phyloP scores from a whole-genome alignment of 1,284 basidiomycete genomes.

The Exsudoporus floridanus region DNA sequence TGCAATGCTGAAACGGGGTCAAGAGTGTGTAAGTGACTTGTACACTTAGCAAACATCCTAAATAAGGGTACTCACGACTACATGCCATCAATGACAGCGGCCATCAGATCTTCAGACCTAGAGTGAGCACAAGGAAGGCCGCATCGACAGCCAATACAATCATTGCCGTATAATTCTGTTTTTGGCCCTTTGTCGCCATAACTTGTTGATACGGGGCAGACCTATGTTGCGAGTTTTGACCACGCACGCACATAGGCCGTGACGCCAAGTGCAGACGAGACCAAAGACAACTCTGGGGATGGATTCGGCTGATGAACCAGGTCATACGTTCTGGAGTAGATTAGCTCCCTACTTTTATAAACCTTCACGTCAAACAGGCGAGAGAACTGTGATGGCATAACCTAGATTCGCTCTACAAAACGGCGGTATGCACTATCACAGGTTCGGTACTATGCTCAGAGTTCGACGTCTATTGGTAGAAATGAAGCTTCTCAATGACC shows the following conservation, averaged over 20 bases:
- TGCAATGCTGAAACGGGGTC: neutral
- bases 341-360: slow-evolving; percentile 56
- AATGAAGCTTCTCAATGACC: slow-evolving; percentile 49
- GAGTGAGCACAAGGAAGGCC: slow-evolving; percentile 58
- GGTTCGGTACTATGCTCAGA: slow-evolving; percentile 76
- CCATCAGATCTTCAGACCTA: slow-evolving; percentile 31
- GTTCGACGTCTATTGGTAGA: no score
- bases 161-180: slow-evolving; percentile 61
- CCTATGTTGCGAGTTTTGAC: slow-evolving; percentile 28
- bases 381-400: slow-evolving; percentile 71
- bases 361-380: slow-evolving; percentile 75
- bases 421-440: slow-evolving; percentile 81
- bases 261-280: slow-evolving; percentile 58
- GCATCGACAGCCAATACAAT: slow-evolving; percentile 68
- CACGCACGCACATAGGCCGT: slow-evolving; percentile 43
- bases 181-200: slow-evolving; percentile 54
- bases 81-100: slow-evolving; percentile 14
- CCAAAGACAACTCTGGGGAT: no score
- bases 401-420: slow-evolving; percentile 69
- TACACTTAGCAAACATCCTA: neutral
- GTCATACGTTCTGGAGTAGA: neutral
- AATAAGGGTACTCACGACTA: slow-evolving; percentile 4
- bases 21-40: neutral
- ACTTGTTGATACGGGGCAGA: slow-evolving; percentile 21
- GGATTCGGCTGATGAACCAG: neutral